Base-by-base conservation (phyloP, 495 filamentous ascomycete genomes). In the Hyaloscypha bicolor region DNA sequence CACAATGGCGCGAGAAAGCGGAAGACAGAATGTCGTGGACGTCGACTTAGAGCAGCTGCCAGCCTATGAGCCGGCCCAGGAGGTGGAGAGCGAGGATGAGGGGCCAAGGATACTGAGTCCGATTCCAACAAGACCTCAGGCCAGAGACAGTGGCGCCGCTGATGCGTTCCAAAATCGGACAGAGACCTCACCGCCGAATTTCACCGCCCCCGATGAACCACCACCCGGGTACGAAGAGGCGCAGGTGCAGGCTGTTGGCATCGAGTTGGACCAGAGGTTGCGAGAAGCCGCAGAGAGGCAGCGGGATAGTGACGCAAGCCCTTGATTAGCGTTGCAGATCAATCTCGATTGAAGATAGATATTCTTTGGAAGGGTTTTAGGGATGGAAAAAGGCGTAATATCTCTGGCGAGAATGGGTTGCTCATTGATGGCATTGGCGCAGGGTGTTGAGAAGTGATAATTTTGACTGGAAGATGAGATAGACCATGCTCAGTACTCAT, bases 221-320 rank as follows among this genome's bases (percentile, higher is more conserved):
- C 95, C 95, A 35, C 95, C 95, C 39, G 92, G 91, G 42, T 99
- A 99, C 76, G 91, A 97, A 73, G 93, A 97, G 74, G 91, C 89
- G 33, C 95, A 97, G 77, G 83, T 87, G 64, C 87, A 90, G 67
- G 92, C 90, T 67, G 82, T 97, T n/a, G 75, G 69, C 55, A 79
- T 78, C 55, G 77, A 75, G 42, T 76, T 84, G 30, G 83, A 85
- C 55, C 76, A 84, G 66, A 77, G 77, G 19, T 70, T 78, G 76
- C 72, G 81, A 21, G 76, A 81, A 51, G 81, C 79, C 57, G 80
- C 78, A 25, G 81, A 85, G 35, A 63, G 62, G 51, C 60, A 60
- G 29, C 48, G 63, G 59, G 55, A 58, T 32, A 33, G 19, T 35
- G 53, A 58, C 25, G 21, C 9, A 16, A 48, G n/a, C 19, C 33